These are phyloP conservation scores for Gossypium herbaceum DNA, from an alignment of 345 rosid species.

Conservation along the genomic window DNA sequence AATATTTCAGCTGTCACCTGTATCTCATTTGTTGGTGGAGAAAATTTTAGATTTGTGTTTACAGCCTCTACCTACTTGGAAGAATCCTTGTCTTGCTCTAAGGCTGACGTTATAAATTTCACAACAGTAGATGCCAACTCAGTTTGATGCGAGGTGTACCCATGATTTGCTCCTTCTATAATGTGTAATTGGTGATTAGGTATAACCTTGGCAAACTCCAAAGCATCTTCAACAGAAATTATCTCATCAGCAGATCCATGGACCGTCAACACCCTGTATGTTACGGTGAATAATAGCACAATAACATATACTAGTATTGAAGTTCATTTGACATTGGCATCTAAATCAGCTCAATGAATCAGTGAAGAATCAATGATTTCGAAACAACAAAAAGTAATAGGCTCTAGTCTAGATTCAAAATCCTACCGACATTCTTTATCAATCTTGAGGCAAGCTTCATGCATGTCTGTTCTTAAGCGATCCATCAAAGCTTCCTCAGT, in stretches of 20 bases:
- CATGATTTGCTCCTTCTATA: constrained; percentile 64
- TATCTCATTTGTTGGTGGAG: neutral
- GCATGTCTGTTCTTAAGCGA: constrained; percentile 62
- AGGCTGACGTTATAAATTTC: constrained; percentile 39
- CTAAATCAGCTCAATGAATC: neutral
- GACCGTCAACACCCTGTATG: constrained; percentile 59
- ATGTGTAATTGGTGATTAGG: constrained; percentile 60
- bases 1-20: neutral
- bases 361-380: neutral
- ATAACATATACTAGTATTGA: too few species aligned
- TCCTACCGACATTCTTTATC: constrained; percentile 64
- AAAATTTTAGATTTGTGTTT: neutral
- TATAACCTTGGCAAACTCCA: constrained; percentile 64
- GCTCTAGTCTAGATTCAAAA: too few species aligned
- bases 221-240: constrained; percentile 61
- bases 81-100: constrained; percentile 22
- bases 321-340: neutral
- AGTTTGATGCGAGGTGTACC: constrained; percentile 53
- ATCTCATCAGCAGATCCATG: constrained; percentile 65
- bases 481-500: constrained; percentile 69
- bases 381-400: neutral
- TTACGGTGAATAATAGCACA: neutral
- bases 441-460: constrained; percentile 55
- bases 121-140: constrained; percentile 44
- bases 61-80: neutral